These are phyloP conservation scores for Carpinus fangiana DNA, from an alignment of 306 rosid species.

Conservation along the genomic window DNA sequence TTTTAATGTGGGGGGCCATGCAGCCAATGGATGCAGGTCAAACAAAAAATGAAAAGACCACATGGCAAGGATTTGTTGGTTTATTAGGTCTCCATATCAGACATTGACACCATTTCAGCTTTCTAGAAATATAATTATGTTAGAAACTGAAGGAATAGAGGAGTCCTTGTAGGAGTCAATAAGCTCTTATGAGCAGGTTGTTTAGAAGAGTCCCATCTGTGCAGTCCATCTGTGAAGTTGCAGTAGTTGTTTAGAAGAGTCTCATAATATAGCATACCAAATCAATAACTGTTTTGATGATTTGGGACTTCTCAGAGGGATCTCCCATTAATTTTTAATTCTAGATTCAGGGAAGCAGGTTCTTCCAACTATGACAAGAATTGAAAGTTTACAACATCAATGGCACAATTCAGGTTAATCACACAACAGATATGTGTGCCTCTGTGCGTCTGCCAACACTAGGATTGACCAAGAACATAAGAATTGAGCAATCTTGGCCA, in stretches of 20 bases:
- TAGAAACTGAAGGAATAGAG: no score
- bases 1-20: not conserved
- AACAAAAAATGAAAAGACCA: not conserved
- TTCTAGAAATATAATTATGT: not conserved
- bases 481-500: not conserved
- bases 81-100: not conserved
- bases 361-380: not conserved
- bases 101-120: slow-evolving; percentile 5
- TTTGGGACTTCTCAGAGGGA: not conserved
- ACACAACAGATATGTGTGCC: no score
- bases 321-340: not conserved
- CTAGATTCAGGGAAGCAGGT: not conserved
- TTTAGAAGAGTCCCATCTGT: no score
- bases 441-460: not conserved
- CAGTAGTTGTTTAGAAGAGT: no score
- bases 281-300: not conserved
- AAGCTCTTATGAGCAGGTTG: no score
- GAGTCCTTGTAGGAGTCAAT: no score
- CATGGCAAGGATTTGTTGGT: not conserved
- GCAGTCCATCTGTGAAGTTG: no score
- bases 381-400: not conserved
- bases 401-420: not conserved
- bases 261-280: not conserved
- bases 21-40: not conserved
- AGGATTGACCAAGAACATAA: not conserved